Base-by-base conservation (phyloP, 139 green algal genomes). In the Micromonas commoda region DNA sequence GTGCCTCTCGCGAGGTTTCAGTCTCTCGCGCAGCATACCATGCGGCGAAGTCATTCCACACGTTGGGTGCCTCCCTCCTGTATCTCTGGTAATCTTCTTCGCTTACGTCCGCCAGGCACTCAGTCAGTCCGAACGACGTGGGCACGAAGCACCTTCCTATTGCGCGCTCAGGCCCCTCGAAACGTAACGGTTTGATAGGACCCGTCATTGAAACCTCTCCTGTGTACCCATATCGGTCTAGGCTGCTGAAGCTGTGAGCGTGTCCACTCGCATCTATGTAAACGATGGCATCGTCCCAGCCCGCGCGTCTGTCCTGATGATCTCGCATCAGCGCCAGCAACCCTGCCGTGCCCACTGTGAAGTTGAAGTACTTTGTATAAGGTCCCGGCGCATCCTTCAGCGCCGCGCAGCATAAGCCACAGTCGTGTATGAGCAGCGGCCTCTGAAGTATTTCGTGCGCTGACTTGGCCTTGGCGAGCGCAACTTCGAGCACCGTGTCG, bases 11-110 rank as follows among this genome's bases (percentile, higher is more conserved):
- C 45, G 45, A 23, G 45, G 45, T 57, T 57, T 57, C 45, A 16
- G 9, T 57, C 45, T 57, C 9, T 57, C 61, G 61, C 61, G 6
- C 16, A 13, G 4, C n/a, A 9, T 32, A 68, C 26, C 61, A 32
- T 20, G 6, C 61, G 9, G 61, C 61, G 26, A 68, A 68, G 61
- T 68, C 61, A 20, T 68, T 68, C 61, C 61, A 68, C 61, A 68
- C 61, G 16, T 13, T 32, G 4, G n/a, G 24, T 20, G 61, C 61
- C n/a, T 68, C 61, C 28, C 61, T 29, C 4, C 61, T 13, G 61
- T 68, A 68, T 20, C 61, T 29, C 61, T 68, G 61, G 16, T 68
- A 68, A 13, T 68, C 61, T 5, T 68, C 61, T 20, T 68, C 61
- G 61, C 9, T 68, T 4, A 68, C 61, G 26, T 68, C 61, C 9